Evolutionary conservation across 352 stramenopile species (phyloP).

Genomic region (Phytopythium vexans): DNA sequence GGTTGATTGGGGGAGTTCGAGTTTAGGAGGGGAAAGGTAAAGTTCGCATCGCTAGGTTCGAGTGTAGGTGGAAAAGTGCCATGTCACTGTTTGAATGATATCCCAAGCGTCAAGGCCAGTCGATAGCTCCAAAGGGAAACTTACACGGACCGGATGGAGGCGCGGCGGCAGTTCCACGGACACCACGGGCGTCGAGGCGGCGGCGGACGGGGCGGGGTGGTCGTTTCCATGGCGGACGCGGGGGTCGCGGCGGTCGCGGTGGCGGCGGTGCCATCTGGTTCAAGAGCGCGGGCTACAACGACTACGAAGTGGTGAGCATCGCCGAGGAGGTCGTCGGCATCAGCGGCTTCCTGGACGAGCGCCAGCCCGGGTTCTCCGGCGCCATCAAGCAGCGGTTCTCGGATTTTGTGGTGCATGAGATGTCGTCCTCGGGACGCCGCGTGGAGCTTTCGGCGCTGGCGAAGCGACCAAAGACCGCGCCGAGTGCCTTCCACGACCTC

Average conservation of each 20-base stretch:
- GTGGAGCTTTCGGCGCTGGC: constrained; percentile 34
- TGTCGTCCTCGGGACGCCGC: constrained; percentile 20
- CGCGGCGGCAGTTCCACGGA: constrained; percentile 11
- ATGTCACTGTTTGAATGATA: no score
- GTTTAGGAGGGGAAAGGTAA: no score
- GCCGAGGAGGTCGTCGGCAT: constrained; percentile 64
- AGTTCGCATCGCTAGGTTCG: no score
- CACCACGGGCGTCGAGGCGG: constrained; percentile 15
- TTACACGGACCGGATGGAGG: constrained; percentile 12
- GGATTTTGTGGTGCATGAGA: constrained; percentile 85
- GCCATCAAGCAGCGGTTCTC: constrained; percentile 81
- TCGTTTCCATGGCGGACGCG: constrained; percentile 11
- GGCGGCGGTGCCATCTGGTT: constrained; percentile 29
- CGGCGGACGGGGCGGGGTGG: constrained; percentile 20
- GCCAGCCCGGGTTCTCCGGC: constrained; percentile 50
- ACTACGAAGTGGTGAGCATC: constrained; percentile 56
- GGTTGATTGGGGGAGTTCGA: no score
- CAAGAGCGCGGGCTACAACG: constrained; percentile 63
- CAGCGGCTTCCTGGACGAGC: constrained; percentile 34
- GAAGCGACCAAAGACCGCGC: constrained; percentile 33
- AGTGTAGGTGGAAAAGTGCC: no score
- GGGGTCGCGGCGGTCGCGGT: constrained; percentile 7
- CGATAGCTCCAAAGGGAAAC: no score
- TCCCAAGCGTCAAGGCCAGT: no score
- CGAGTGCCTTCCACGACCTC: constrained; percentile 31